These are phyloP conservation scores for Sporothrix brunneoviolacea DNA, from an alignment of 2,329 filamentous ascomycete genomes.

Conservation along the genomic window DNA sequence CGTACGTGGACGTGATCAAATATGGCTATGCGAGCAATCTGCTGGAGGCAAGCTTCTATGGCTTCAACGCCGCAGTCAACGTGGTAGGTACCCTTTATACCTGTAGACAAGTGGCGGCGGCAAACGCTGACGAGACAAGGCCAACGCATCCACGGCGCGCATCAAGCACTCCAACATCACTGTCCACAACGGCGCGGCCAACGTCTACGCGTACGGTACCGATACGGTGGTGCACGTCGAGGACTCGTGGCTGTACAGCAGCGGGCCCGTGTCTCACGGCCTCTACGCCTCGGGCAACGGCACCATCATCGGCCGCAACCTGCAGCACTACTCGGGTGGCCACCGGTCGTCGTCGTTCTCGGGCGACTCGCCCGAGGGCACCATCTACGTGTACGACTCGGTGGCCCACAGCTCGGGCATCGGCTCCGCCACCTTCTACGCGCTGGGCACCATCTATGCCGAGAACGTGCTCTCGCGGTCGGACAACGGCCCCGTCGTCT, in stretches of 20 bases:
- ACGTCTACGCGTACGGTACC: constrained; percentile 11
- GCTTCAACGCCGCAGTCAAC: constrained; percentile 14
- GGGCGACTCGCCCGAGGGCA: constrained; percentile 10
- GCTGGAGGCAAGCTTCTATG: constrained; percentile 10
- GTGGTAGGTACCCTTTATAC: constrained; percentile 1
- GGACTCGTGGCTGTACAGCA: constrained; percentile 12
- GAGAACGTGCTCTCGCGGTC: constrained; percentile 5
- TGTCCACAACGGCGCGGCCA: constrained; percentile 11
- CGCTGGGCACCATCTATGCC: constrained; percentile 9
- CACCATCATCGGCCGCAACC: constrained; percentile 7
- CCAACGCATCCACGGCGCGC: constrained; percentile 8
- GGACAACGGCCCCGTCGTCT: constrained; percentile 9
- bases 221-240: constrained; percentile 5
- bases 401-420: constrained; percentile 4
- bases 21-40: constrained; percentile 11
- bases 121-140: neutral
- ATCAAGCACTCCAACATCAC: constrained; percentile 8
- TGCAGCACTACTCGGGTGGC: constrained; percentile 12
- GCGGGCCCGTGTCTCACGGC: constrained; percentile 11
- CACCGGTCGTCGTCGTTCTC: constrained; percentile 11
- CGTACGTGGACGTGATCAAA: constrained; percentile 1
- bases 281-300: constrained; percentile 14
- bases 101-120: too few relatives aligned
- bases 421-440: constrained; percentile 12
- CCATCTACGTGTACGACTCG: constrained; percentile 10